Evolutionary conservation across 192 early-diverging fungal genomes (phyloP), one percentile per base, ranked within the genome.

Genomic region (Entophlyctis luteolus): DNA sequence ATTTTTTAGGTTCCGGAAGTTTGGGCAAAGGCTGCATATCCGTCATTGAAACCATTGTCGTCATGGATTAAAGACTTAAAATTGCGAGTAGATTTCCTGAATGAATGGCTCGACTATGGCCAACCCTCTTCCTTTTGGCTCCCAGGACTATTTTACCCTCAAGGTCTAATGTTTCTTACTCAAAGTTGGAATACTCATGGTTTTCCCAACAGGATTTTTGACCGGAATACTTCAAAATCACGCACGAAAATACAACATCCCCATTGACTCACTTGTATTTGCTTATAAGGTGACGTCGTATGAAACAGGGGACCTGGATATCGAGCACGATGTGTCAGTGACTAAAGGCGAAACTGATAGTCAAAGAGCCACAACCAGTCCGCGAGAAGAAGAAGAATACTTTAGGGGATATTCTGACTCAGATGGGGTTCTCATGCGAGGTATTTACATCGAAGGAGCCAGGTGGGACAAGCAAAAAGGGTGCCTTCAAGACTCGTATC

Each of bases 181-280:
- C n/a, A 42, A 25, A 8, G 25, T 1, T 36, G 36, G 16, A 18
- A 6, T 37, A 58, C 29, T 49, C 22, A 48, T 14, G 10, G n/a
- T 10, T 35, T 25, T 18, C 33, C 10, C 16, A 39, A 23, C 34
- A 79, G 82, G 83, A n/a, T 86, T 86, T 65, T 65, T 86, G n/a
- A 86, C 84, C 8, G 82, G 84, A 14, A 81, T 83, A 8, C 65
- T 86, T 8, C 84, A 86, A 62, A 86, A 86, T 59, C 84, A 86
- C 54, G 80, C 84, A 0, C 70, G 84, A 27, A 77, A 75, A 57
- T 81, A 81, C 71, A 82, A 85, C 59, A 83, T 86, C 28, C 82
- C 84, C n/a, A 86, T 86, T 62, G 84, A 86, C 59, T 77, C 81
- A 10, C 60, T 86, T 0, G 38, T 54, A n/a, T 86, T 86, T 59